Conservation (phyloP, 306 rosid species). For the Mimosa bimucronata region DNA sequence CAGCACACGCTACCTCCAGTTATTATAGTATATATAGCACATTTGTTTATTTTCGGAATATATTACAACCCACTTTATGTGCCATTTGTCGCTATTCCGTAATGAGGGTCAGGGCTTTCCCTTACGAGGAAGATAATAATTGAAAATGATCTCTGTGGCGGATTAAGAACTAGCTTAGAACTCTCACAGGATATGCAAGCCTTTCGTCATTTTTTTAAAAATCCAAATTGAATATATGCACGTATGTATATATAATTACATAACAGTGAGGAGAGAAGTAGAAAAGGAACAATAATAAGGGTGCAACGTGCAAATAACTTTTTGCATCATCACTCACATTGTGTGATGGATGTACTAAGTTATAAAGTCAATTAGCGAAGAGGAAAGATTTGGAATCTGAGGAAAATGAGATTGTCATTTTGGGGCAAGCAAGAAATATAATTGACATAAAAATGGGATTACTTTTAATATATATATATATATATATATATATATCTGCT, state of each 20-base stretch:
- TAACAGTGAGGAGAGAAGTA: no score
- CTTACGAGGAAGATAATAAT: background rate
- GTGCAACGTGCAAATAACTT: background rate
- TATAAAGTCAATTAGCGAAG: background rate
- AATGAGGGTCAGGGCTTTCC: slow-evolving; percentile 18
- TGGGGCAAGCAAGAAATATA: background rate
- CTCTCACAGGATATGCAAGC: background rate
- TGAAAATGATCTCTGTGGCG: background rate
- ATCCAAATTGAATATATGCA: no score
- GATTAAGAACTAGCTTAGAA: background rate
- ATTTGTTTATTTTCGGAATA: background rate
- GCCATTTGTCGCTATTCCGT: background rate
- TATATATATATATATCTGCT: slow-evolving; percentile 1
- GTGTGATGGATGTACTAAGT: background rate
- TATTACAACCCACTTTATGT: background rate
- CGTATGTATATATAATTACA: no score
- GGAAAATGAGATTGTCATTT: background rate
- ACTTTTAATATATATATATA: no score
- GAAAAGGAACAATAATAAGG: background rate
- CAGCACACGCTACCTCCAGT: background rate
- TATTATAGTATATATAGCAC: background rate
- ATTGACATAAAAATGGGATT: background rate
- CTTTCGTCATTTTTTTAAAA: background rate
- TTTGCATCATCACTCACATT: background rate
- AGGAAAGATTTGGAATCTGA: background rate